Evolutionary conservation across 257 asterid species (phyloP), one percentile per base, ranked within the genome.

Genomic region (Fraxinus quadrangulata): DNA sequence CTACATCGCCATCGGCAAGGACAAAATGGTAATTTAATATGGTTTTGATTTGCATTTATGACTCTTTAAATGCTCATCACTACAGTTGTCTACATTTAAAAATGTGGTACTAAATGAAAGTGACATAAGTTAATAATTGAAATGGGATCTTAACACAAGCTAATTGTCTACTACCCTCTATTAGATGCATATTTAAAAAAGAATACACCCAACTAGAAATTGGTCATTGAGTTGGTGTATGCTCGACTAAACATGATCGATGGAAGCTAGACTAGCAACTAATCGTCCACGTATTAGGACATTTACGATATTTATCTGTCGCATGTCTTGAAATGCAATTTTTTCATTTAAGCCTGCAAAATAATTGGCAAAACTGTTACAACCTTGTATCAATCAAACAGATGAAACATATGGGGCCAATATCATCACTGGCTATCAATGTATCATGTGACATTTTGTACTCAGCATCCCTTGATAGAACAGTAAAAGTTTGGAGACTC

Each of bases 401-500:
- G 99, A 77, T 76, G 87, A 94, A 84, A 70, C 99, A 94, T 71
- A 77, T 83, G 75, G 99, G 94, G 0, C 98, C 97, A 26, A 91
- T 94, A 65, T 80, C 98, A 42, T 86, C 98, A 11, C 85, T 94
- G 26, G 98, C 98, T 16, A 85, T 94, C 63, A 92, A 88, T 77
- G 78, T 87, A 23, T 81, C 97, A 6, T 97, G 92, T 71, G 99
- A 93, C 82, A 83, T 94, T 4, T 69, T 94, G 0, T 92, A 94
- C 90, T 89, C 99, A 0, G 89, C 97, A 3, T 92, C 99, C 1
- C 77, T 91, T 5, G 99, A 94, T 79, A 89, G 75, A 67, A 91
- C 99, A 1, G 96, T 94, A 0, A 94, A 94, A 81, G 93, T 92
- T 9, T 94, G 99, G 99, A n/a, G 97, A 37, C 88, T 91, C 37